Percentiles rank a stretch among this genome's conserved stretches.
Evolutionary conservation across 805 yeast species (phyloP).

Genomic region (Lachancea thermotolerans): DNA sequence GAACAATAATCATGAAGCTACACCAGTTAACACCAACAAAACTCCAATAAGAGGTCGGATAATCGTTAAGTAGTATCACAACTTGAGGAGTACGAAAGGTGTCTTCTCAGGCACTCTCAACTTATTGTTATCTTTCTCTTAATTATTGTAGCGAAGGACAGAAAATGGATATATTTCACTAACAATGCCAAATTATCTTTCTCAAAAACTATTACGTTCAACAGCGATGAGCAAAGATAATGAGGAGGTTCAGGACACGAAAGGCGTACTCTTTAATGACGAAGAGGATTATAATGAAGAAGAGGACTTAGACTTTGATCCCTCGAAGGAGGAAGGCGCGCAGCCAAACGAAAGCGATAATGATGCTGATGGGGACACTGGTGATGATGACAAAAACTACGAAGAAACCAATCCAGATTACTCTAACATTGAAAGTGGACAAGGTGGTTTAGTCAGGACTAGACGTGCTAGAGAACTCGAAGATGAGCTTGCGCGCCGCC

Average conservation of each 20-base stretch:
- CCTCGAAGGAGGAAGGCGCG: conserved; percentile 25
- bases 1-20: too few relatives aligned
- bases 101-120: too few relatives aligned
- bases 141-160: too few relatives aligned
- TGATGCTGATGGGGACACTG: conserved; percentile 30
- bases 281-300: conserved; percentile 31
- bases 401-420: conserved; percentile 33
- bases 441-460: conserved; percentile 65
- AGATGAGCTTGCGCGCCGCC: conserved; percentile 21
- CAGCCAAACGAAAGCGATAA: conserved; percentile 27
- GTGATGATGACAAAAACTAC: conserved; percentile 30
- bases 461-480: conserved; percentile 54
- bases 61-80: too few relatives aligned
- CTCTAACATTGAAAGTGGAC: conserved; percentile 45
- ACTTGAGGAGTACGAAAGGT: too few relatives aligned
- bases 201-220: not conserved
- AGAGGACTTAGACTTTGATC: conserved; percentile 36
- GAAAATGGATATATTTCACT: too few relatives aligned
- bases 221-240: too few relatives aligned
- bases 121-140: too few relatives aligned
- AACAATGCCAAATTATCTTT: too few relatives aligned
- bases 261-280: conserved; percentile 8
- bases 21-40: too few relatives aligned
- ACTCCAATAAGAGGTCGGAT: too few relatives aligned
- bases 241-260: conserved; percentile 16